Base-by-base conservation (phyloP, 176 grass and related monocot genomes). In the Cenchrus fungigraminus region DNA sequence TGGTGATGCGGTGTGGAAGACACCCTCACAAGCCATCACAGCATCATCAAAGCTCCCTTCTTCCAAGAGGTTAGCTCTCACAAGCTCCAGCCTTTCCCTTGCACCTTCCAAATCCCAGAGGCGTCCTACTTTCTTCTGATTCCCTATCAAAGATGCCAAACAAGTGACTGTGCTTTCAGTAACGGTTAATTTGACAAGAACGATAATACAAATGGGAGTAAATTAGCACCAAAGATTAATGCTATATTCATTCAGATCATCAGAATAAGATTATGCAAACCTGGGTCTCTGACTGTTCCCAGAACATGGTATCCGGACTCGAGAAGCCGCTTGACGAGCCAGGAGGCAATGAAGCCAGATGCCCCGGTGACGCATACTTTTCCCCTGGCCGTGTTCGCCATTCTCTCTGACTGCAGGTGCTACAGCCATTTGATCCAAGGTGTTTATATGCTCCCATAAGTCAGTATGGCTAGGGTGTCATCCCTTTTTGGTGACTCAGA, bases 321-420 rank as follows among this genome's bases (percentile, higher is more conserved):
- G 0, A 98, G 93, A 83, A 98, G 91, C 71, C 87, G 76, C 73
- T 93, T 98, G 71, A 93, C 70, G 73, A 98, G 91, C 92, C 95
- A 98, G 25, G 92, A 98, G 67, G 95, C 92, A 76, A 95, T 80
- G 84, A 86, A 98, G 56, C 95, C 95, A 29, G 92, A 87, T 6
- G 95, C 95, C 83, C 92, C 95, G 8, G 95, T 97, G 46, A 97
- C 88, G 22, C 95, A 98, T 32, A 95, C 85, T 83, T 90, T 95
- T 32, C 95, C 85, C 79, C 88, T 93, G 76, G 46, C 65, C 12
- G 20, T 59, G 52, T 78, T 55, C 4, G 69, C 70, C 89, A 84
- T 91, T 87, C 45, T 87, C 75, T 68, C 60, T 84, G 65, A 49
- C 80, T 80, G n/a, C 12, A 69, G 43, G 11, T 69, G 85, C 52